A percentile compares a stretch with the other conserved stretches of the same genome.
phyloP scores from a whole-genome alignment of 2,329 filamentous ascomycete genomes.

The Fusarium paranaense region DNA sequence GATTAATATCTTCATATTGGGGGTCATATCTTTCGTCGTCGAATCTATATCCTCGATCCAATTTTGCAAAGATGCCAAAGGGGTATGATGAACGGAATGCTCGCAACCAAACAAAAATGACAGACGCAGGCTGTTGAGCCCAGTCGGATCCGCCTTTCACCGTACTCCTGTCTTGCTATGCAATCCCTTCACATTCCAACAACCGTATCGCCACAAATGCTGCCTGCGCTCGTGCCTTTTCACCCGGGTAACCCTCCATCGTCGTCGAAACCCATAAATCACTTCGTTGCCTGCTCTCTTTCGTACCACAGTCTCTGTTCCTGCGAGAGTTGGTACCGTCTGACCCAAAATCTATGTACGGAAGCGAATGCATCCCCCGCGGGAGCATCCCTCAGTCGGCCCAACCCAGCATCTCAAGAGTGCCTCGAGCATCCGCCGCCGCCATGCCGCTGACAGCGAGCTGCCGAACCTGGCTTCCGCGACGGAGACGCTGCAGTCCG shows the following conservation, averaged over 20 bases:
- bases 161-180: slow-evolving; percentile 47
- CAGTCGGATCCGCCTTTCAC: slow-evolving; percentile 37
- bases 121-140: slow-evolving; percentile 29
- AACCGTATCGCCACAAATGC: slow-evolving; percentile 44
- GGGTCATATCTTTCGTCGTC: slow-evolving; percentile 42
- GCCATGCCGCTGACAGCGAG: slow-evolving; percentile 70
- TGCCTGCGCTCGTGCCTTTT: slow-evolving; percentile 37
- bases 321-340: slow-evolving; percentile 33
- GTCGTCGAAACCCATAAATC: slow-evolving; percentile 33
- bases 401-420: slow-evolving; percentile 71
- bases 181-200: slow-evolving; percentile 48
- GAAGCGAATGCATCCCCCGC: slow-evolving; percentile 35
- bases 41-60: slow-evolving; percentile 45
- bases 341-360: slow-evolving; percentile 41
- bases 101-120: slow-evolving; percentile 43
- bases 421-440: slow-evolving; percentile 63
- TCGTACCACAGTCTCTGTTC: slow-evolving; percentile 19
- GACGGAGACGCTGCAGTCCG: slow-evolving; percentile 70
- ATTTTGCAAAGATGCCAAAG: slow-evolving; percentile 43
- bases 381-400: slow-evolving; percentile 33
- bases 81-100: slow-evolving; percentile 47
- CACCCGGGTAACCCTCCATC: slow-evolving; percentile 30
- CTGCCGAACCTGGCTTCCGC: slow-evolving; percentile 69
- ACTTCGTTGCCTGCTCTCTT: slow-evolving; percentile 17
- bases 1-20: slow-evolving; percentile 38